Evolutionary conservation across 2,329 filamentous ascomycete genomes (phyloP).

Genomic region (Venturia aucupariae): DNA sequence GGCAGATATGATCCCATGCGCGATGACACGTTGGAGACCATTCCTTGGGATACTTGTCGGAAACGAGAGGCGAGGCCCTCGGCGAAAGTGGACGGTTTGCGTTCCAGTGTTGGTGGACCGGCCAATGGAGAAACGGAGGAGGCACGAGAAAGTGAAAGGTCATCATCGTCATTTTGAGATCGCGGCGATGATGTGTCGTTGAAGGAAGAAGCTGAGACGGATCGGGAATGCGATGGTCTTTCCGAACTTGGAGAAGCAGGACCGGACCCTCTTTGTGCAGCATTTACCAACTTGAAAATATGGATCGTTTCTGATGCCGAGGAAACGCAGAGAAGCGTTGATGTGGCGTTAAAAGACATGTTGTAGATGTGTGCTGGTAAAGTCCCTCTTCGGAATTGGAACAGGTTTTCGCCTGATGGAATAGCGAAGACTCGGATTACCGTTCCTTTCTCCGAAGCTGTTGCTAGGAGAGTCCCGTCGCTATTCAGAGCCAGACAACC

Average conservation of each 20-base stretch:
- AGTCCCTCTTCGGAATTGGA: slow-evolving; percentile 89
- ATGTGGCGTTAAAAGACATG: slow-evolving; percentile 97
- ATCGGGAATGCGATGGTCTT: slow-evolving; percentile 2
- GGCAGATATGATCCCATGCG: slow-evolving; percentile 88
- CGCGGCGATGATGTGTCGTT: background rate
- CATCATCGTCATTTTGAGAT: background rate
- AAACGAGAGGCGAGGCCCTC: background rate
- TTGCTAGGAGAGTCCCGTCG: slow-evolving; percentile 84
- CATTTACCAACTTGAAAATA: slow-evolving; percentile 65
- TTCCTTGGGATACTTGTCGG: slow-evolving; percentile 3
- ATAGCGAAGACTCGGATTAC: slow-evolving; percentile 95
- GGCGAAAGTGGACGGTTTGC: background rate
- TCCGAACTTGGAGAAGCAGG: background rate
- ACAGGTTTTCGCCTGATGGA: slow-evolving; percentile 83
- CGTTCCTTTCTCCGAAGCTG: slow-evolving; percentile 92
- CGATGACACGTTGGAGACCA: slow-evolving; percentile 52
- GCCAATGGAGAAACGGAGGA: slow-evolving; percentile 29
- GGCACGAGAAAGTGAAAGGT: slow-evolving; percentile 15
- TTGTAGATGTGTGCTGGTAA: slow-evolving; percentile 95
- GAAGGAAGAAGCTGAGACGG: background rate
- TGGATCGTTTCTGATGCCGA: slow-evolving; percentile 95
- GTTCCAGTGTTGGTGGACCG: slow-evolving; percentile 15
- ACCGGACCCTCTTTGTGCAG: background rate
- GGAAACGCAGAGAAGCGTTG: slow-evolving; percentile 87
- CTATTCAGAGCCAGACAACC: slow-evolving; percentile 87